These are phyloP conservation scores for Gleditsia sinensis DNA, from an alignment of 306 rosid species.

Conservation along the genomic window DNA sequence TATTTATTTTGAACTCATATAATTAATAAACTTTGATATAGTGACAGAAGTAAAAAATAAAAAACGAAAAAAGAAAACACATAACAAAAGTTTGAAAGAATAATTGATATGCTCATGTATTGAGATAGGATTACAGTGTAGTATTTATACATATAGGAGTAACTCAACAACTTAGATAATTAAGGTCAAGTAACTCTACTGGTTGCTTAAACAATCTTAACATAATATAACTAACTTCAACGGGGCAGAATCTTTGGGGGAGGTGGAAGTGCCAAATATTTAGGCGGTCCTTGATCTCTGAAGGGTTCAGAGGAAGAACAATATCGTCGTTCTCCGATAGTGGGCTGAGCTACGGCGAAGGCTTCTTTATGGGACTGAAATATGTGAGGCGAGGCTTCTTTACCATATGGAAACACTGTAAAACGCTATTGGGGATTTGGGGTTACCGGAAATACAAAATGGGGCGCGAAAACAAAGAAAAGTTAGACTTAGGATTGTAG, in stretches of 20 bases:
- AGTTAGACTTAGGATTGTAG: neutral
- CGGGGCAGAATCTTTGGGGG: conserved; percentile 56
- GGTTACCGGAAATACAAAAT: neutral
- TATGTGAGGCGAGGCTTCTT: conserved; percentile 79
- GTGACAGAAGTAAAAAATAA: no score
- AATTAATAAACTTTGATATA: no score
- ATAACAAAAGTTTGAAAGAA: no score
- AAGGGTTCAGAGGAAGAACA: conserved; percentile 57
- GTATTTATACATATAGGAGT: no score
- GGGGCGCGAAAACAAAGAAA: neutral
- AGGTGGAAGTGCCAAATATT: conserved; percentile 72
- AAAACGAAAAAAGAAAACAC: no score
- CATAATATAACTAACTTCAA: no score
- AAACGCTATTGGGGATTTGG: neutral
- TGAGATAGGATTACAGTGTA: no score
- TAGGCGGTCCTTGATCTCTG: conserved; percentile 74
- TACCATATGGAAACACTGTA: conserved; percentile 55
- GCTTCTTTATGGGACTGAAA: conserved; percentile 55
- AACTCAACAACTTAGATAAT: no score
- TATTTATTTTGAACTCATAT: no score
- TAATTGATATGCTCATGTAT: no score
- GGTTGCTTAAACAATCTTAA: no score
- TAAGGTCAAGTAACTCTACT: no score
- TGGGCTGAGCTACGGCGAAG: conserved; percentile 38
- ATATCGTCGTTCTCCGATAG: conserved; percentile 74